These are phyloP conservation scores for Coniferiporia sulphurascens DNA, from an alignment of 1,284 basidiomycete genomes.

Conservation along the genomic window DNA sequence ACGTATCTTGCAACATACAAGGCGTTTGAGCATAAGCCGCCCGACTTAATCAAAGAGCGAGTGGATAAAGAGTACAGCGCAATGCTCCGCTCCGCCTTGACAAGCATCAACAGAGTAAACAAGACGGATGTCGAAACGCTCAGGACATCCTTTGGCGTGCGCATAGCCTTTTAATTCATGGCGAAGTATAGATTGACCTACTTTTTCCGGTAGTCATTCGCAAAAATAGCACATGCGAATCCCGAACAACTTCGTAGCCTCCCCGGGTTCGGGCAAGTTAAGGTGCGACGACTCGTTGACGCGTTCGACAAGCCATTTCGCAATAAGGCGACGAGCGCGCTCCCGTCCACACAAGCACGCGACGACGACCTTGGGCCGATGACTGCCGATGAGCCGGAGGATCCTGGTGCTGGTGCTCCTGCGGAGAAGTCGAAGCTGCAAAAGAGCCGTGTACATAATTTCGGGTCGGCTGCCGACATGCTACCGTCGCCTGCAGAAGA, in stretches of 20 bases:
- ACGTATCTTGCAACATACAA: constrained; percentile 91
- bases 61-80: constrained; percentile 85
- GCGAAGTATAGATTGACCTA: not conserved
- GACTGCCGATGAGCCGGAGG: not conserved
- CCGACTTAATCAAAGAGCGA: constrained; percentile 91
- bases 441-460: constrained; percentile 5
- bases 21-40: constrained; percentile 89
- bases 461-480: constrained; percentile 19
- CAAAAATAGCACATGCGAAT: constrained; percentile 69
- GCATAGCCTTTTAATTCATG: constrained; percentile 27
- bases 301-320: constrained; percentile 76
- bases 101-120: constrained; percentile 90
- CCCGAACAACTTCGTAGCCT: constrained; percentile 75
- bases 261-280: constrained; percentile 93
- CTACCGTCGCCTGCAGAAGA: constrained; percentile 15
- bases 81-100: constrained; percentile 81
- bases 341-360: constrained; percentile 27
- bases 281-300: constrained; percentile 79
- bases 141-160: constrained; percentile 86
- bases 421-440: not conserved
- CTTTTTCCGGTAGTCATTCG: constrained; percentile 62
- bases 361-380: constrained; percentile 10
- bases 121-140: constrained; percentile 97
- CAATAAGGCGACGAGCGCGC: constrained; percentile 52
- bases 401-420: not conserved